Base-by-base conservation (phyloP, 2,329 filamentous ascomycete species). In the Aspergillus costaricaensis region DNA sequence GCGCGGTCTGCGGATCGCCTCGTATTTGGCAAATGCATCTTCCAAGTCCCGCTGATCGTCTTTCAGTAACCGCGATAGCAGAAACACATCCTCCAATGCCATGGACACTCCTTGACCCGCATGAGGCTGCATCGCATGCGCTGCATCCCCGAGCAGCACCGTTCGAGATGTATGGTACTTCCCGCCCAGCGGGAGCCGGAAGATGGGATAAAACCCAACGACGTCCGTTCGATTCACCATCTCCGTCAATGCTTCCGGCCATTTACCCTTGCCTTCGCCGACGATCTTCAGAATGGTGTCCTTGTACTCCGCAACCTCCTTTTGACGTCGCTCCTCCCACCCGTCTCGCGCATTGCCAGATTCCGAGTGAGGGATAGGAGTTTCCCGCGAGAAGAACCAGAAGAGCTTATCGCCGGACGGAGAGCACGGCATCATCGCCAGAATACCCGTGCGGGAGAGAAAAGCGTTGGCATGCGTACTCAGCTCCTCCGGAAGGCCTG, bases 41-140 rank as follows among this genome's bases (percentile, higher is more conserved):
- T 55, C 23, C 12, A 73, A 41, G 15, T 63, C 15, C n/a, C 59
- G 43, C 14, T 52, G 48, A 1, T 43, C 23, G 39, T 70, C 62
- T 17, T 65, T 50, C 9, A 74, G 57, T 14, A 75, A 36, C 2
- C 68, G 65, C 4, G 73, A 70, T 3, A 76, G 59, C 36, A 74
- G 53, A 44, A 72, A 71, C 0, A 62, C 64, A 64, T 85, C 83
- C 64, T 86, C 83, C n/a, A 85, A 61, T 0, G 81, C 83, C 73
- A 85, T 83, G 9, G 78, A 81, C 0, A 80, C 78, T 0, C 83
- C 83, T 68, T 85, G 83, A 2, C 82, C 82, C 1, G 77, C 77
- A 65, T 74, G 72, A 5, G 73, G 71, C n/a, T 64, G 65, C 70
- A 74, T 74, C 0, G 72, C 72, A 64, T 75, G 72, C 3, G 69